A percentile compares a stretch with the other conserved stretches of the same genome.
phyloP scores from a whole-genome alignment of 1,139 yeast genomes.

The Blastobotrys malaysiensis region DNA sequence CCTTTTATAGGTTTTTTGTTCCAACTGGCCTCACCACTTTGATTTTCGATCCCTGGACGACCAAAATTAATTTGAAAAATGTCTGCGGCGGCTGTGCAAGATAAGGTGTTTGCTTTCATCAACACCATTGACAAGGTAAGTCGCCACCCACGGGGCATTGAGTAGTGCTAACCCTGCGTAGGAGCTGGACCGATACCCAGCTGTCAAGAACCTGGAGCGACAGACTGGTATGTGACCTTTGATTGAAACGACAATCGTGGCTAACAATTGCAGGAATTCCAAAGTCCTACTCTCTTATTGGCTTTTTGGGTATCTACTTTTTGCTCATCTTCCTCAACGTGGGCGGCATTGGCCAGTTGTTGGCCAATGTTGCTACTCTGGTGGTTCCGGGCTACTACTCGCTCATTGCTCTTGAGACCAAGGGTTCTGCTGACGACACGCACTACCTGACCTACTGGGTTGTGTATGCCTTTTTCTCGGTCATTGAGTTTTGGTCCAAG shows the following conservation, averaged over 20 bases:
- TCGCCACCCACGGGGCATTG: background rate
- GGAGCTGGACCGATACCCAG: conserved; percentile 35
- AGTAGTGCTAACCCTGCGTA: conserved; percentile 5
- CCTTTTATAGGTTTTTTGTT: background rate
- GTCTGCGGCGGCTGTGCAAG: conserved; percentile 24
- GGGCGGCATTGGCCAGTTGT: conserved; percentile 86
- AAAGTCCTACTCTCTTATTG: conserved; percentile 78
- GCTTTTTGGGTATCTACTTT: conserved; percentile 58
- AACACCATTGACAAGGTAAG: conserved; percentile 29
- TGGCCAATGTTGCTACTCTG: conserved; percentile 89
- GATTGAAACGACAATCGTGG: too few relatives aligned
- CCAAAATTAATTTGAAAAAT: conserved; percentile 6
- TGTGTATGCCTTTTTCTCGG: conserved; percentile 85
- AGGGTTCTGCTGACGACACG: conserved; percentile 67
- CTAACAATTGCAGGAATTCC: conserved; percentile 52
- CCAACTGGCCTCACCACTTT: background rate
- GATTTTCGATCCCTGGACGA: background rate
- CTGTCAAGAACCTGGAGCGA: conserved; percentile 32
- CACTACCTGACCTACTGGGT: conserved; percentile 94
- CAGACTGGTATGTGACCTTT: conserved; percentile 26
- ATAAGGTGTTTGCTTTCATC: conserved; percentile 26
- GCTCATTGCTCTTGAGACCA: conserved; percentile 72
- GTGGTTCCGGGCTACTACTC: conserved; percentile 89
- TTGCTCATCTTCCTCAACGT: conserved; percentile 77
- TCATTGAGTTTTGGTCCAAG: conserved; percentile 92